Conservation (phyloP, 768 basidiomycete species). For the Naganishia antarctica region DNA sequence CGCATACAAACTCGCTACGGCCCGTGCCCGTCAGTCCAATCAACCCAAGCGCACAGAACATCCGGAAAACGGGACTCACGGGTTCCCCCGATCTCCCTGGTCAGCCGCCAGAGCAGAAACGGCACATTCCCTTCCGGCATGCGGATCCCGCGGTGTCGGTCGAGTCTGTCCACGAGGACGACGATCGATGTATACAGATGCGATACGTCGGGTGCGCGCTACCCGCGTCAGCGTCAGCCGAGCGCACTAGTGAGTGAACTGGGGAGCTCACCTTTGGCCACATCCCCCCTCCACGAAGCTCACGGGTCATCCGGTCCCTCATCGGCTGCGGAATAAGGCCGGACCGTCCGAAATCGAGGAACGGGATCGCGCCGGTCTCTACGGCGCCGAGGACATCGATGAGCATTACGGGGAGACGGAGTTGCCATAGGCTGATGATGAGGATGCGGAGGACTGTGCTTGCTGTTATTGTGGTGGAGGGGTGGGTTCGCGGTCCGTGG, state of each 20-base stretch:
- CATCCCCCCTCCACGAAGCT: background rate
- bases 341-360: conserved; percentile 23
- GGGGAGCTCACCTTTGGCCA: background rate
- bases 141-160: conserved; percentile 21
- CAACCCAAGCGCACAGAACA: background rate
- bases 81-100: conserved; percentile 26
- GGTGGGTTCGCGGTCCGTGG: background rate
- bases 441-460: conserved; percentile 16
- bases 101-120: conserved; percentile 30
- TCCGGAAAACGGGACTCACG: conserved; percentile 25
- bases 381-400: conserved; percentile 26
- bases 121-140: conserved; percentile 32
- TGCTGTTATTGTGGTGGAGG: no score
- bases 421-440: conserved; percentile 24
- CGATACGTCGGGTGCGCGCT: background rate
- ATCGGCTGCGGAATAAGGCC: background rate
- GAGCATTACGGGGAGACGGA: conserved; percentile 23
- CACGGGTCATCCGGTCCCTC: background rate
- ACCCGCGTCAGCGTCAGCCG: no score
- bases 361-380: conserved; percentile 23
- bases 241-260: background rate
- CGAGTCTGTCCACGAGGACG: conserved; percentile 20
- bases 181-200: background rate
- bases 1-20: background rate
- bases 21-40: no score